These are phyloP conservation scores for Sporothrix variecibatus DNA, from an alignment of 2,329 filamentous ascomycete genomes.

Conservation along the genomic window DNA sequence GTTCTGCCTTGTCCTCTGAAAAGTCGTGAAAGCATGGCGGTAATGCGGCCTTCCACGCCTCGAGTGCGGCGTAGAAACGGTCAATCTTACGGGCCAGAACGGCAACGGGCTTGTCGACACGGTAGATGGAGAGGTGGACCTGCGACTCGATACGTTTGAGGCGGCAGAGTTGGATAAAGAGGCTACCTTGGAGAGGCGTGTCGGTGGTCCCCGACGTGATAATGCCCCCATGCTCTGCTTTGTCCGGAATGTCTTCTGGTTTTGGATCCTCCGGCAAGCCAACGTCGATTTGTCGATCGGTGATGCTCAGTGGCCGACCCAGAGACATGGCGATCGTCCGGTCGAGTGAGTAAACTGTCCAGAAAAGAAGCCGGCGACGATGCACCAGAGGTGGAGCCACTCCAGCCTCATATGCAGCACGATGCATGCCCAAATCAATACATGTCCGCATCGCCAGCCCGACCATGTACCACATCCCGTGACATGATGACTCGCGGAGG, in stretches of 20 bases:
- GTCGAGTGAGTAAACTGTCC: conserved; percentile 54
- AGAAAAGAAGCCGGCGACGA: conserved; percentile 52
- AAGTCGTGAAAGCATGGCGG: background rate
- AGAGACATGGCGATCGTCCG: conserved; percentile 52
- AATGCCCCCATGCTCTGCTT: conserved; percentile 40
- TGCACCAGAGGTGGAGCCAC: conserved; percentile 30
- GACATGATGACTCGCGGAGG: conserved; percentile 51
- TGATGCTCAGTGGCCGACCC: conserved; percentile 52
- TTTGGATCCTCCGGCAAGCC: conserved; percentile 40
- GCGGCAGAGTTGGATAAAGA: conserved; percentile 47
- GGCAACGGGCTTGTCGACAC: conserved; percentile 48
- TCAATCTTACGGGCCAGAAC: conserved; percentile 51
- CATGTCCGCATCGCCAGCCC: conserved; percentile 55
- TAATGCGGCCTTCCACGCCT: conserved; percentile 43
- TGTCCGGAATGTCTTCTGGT: background rate
- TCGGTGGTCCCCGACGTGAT: conserved; percentile 30
- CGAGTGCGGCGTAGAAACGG: conserved; percentile 46
- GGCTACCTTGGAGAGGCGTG: conserved; percentile 42
- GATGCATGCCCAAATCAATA: conserved; percentile 53
- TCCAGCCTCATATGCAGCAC: conserved; percentile 13
- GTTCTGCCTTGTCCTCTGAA: conserved; percentile 34
- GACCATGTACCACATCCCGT: conserved; percentile 57
- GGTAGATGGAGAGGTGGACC: conserved; percentile 54
- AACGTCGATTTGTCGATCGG: conserved; percentile 54
- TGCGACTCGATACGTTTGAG: conserved; percentile 46